phyloP scores from a whole-genome alignment of 768 basidiomycete genomes.

The Scleroderma bovista region DNA sequence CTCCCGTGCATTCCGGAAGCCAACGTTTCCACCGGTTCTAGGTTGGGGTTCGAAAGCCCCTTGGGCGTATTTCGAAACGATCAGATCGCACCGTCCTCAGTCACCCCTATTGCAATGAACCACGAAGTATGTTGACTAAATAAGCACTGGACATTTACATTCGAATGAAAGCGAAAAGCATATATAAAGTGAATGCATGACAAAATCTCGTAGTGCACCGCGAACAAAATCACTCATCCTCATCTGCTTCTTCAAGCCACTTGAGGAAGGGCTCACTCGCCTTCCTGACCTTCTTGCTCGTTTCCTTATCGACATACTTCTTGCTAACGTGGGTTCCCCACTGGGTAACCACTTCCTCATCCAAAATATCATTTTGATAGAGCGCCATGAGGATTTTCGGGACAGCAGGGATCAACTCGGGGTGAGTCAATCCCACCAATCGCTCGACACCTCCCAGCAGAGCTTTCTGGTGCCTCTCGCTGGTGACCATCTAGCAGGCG shows the following conservation, averaged over 20 bases:
- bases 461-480: slow-evolving; percentile 94
- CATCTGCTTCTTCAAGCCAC: slow-evolving; percentile 87
- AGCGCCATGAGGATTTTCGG: slow-evolving; percentile 93
- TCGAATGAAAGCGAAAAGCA: not conserved
- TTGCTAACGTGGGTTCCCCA: slow-evolving; percentile 97
- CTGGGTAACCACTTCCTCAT: slow-evolving; percentile 83
- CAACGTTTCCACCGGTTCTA: too few species aligned
- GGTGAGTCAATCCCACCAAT: slow-evolving; percentile 67
- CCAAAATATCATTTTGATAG: slow-evolving; percentile 88
- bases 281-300: slow-evolving; percentile 92
- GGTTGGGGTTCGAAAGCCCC: too few species aligned
- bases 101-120: too few species aligned
- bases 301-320: slow-evolving; percentile 94
- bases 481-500: slow-evolving; percentile 64
- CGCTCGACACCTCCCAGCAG: slow-evolving; percentile 92
- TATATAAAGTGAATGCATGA: not conserved
- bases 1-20: too few species aligned
- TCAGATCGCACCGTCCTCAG: too few species aligned
- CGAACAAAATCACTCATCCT: slow-evolving; percentile 22
- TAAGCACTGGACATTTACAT: too few species aligned
- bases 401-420: slow-evolving; percentile 63
- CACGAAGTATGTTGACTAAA: too few species aligned
- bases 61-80: too few species aligned
- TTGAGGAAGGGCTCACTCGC: slow-evolving; percentile 94
- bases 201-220: not conserved